A percentile compares a stretch with the other conserved stretches of the same genome.
Conservation (phyloP, 2,329 filamentous ascomycete genomes). For the Apiospora phragmitis region DNA sequence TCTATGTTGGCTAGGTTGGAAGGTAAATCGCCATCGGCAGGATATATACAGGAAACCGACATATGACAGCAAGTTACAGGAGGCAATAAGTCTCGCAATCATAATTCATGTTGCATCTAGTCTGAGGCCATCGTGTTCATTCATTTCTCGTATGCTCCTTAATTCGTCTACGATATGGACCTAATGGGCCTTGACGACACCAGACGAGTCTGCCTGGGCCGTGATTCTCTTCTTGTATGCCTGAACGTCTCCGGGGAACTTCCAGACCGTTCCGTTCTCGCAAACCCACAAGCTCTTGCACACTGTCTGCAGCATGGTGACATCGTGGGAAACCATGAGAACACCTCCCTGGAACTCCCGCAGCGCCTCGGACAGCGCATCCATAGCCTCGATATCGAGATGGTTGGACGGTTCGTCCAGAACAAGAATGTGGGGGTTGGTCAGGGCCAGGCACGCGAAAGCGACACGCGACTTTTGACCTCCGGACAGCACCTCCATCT, state of each 20-base stretch:
- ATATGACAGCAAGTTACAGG: neutral
- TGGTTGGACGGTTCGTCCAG: conserved; percentile 99
- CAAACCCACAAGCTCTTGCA: conserved; percentile 97
- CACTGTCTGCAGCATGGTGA: conserved; percentile 96
- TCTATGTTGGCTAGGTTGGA: neutral
- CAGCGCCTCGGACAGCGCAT: conserved; percentile 83
- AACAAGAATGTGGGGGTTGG: conserved; percentile 94
- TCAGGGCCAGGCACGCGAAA: conserved; percentile 92
- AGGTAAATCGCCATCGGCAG: neutral
- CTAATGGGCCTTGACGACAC: conserved; percentile 73
- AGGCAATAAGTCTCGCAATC: neutral
- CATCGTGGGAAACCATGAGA: conserved; percentile 98
- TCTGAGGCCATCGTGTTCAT: neutral
- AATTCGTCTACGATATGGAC: neutral
- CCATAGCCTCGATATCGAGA: conserved; percentile 98
- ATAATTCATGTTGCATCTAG: neutral
- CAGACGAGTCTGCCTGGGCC: conserved; percentile 82
- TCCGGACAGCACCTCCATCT: conserved; percentile 91
- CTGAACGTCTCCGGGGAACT: conserved; percentile 93
- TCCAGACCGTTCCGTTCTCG: conserved; percentile 89
- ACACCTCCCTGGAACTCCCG: conserved; percentile 90
- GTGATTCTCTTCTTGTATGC: conserved; percentile 97
- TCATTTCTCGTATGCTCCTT: neutral
- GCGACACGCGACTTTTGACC: conserved; percentile 98
- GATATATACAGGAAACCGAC: neutral